These are phyloP conservation scores for Melastoma candidum DNA, from an alignment of 441 rosid genomes.

Conservation along the genomic window DNA sequence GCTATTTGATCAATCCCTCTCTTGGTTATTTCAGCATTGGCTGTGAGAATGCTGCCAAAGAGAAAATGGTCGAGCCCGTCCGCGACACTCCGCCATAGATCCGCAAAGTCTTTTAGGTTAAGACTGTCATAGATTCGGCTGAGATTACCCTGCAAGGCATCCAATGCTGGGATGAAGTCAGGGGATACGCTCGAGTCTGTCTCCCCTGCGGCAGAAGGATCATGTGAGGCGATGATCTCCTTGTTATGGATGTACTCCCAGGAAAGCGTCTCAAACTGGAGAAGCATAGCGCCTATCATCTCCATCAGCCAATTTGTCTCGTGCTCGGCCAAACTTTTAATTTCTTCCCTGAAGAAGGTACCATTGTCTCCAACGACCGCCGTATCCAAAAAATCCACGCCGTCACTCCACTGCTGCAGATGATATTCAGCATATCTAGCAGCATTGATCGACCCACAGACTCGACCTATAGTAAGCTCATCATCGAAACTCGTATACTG, in stretches of 20 bases:
- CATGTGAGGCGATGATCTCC: slow-evolving; percentile 14
- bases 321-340: slow-evolving; percentile 45
- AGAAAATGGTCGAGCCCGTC: slow-evolving; percentile 76
- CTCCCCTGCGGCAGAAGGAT: neutral
- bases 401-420: slow-evolving; percentile 78
- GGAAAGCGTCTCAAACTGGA: slow-evolving; percentile 48
- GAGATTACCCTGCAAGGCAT: slow-evolving; percentile 36
- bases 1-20: slow-evolving; percentile 26
- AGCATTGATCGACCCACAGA: slow-evolving; percentile 47
- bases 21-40: slow-evolving; percentile 21
- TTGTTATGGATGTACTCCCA: slow-evolving; percentile 27
- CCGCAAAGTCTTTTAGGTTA: slow-evolving; percentile 25
- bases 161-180: slow-evolving; percentile 42
- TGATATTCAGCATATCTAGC: slow-evolving; percentile 55
- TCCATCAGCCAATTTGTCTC: slow-evolving; percentile 73
- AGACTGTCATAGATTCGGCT: no score
- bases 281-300: slow-evolving; percentile 39
- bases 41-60: slow-evolving; percentile 28
- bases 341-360: slow-evolving; percentile 62
- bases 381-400: slow-evolving; percentile 55
- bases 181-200: slow-evolving; percentile 22
- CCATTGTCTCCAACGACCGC: slow-evolving; percentile 28
- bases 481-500: slow-evolving; percentile 23
- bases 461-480: slow-evolving; percentile 25
- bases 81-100: slow-evolving; percentile 68